A percentile compares a stretch with the other conserved stretches of the same genome.
These are phyloP conservation scores for Leucosporidium scottii DNA, from an alignment of 768 basidiomycete species.

Conservation along the genomic window DNA sequence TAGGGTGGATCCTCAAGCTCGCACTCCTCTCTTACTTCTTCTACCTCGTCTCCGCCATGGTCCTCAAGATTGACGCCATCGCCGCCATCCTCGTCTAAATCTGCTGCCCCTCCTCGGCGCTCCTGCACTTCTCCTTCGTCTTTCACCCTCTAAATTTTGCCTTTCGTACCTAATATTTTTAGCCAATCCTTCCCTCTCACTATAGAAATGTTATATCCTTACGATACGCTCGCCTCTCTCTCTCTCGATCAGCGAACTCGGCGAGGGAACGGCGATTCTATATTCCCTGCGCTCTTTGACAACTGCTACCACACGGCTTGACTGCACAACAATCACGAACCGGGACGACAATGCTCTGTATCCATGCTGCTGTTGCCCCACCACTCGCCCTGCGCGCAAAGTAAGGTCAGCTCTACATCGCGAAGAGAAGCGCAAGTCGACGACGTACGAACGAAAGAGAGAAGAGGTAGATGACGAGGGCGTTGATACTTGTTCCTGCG, in stretches of 20 bases:
- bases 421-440: background rate
- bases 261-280: no score
- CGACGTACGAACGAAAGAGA: conserved; percentile 7
- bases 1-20: background rate
- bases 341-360: conserved; percentile 26
- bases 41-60: background rate
- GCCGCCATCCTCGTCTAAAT: no score
- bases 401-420: background rate
- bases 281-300: no score
- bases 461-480: conserved; percentile 30
- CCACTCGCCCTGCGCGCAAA: conserved; percentile 9
- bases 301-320: no score
- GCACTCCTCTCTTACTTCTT: background rate
- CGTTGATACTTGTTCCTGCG: conserved; percentile 36
- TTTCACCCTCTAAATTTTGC: no score
- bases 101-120: no score
- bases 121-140: no score
- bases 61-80: background rate
- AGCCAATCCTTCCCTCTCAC: no score
- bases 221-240: no score
- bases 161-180: no score
- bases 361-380: conserved; percentile 29
- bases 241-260: no score
- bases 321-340: conserved; percentile 6
- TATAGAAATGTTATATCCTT: no score